These are phyloP conservation scores for Spathaspora boniae DNA, from an alignment of 805 yeast genomes.

Conservation along the genomic window DNA sequence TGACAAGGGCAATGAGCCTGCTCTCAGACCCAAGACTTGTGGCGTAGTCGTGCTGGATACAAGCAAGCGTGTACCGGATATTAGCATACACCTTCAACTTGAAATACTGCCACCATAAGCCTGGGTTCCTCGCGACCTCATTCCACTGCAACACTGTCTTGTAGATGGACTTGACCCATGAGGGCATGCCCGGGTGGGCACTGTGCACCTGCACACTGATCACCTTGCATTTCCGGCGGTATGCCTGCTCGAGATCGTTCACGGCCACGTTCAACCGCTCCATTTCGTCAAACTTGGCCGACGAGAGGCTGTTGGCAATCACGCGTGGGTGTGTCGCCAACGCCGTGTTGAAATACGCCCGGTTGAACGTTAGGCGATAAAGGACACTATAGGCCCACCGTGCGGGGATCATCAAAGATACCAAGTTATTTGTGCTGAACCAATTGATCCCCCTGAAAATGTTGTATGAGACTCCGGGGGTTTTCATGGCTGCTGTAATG, in stretches of 20 bases:
- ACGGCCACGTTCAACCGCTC: slow-evolving; percentile 18
- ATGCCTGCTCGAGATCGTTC: slow-evolving; percentile 1
- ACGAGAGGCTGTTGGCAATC: slow-evolving; percentile 27
- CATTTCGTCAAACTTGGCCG: slow-evolving; percentile 18
- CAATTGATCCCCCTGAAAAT: slow-evolving; percentile 23
- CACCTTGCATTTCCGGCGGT: no score
- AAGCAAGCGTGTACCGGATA: slow-evolving; percentile 27
- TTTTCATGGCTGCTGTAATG: slow-evolving; percentile 1
- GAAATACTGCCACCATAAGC: no score
- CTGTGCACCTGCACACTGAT: no score
- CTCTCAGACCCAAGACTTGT: slow-evolving; percentile 20
- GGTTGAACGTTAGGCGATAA: slow-evolving; percentile 30
- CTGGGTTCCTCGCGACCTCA: no score
- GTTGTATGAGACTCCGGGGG: slow-evolving; percentile 9
- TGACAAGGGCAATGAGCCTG: slow-evolving; percentile 21
- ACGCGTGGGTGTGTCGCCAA: slow-evolving; percentile 28
- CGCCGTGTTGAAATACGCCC: slow-evolving; percentile 27
- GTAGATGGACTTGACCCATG: neutral
- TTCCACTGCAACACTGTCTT: neutral
- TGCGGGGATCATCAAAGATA: slow-evolving; percentile 31
- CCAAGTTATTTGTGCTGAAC: slow-evolving; percentile 28
- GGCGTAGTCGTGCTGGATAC: slow-evolving; percentile 34
- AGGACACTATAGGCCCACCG: slow-evolving; percentile 36
- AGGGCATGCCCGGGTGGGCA: no score
- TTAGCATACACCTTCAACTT: slow-evolving; percentile 13